A percentile compares a stretch with the other conserved stretches of the same genome.
Evolutionary conservation across 2,329 filamentous ascomycete species (phyloP).

Genomic region (Neopestalotiopsis sp.): DNA sequence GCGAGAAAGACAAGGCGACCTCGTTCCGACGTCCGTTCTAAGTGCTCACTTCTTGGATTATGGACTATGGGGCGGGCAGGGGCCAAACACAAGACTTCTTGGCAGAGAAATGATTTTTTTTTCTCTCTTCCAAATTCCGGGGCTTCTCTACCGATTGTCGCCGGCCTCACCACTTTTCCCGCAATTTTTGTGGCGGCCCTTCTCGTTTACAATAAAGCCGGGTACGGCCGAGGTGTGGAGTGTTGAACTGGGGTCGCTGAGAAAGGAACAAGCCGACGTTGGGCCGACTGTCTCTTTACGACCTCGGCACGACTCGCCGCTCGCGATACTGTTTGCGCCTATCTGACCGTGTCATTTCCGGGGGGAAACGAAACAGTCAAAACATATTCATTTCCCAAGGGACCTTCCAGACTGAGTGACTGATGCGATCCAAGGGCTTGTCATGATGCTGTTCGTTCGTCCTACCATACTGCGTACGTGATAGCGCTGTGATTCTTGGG

Average conservation of each 20-base stretch:
- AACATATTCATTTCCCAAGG: neutral
- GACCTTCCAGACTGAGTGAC: conserved; percentile 2
- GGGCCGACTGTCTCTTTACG: conserved; percentile 27
- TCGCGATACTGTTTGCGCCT: neutral
- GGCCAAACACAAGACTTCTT: neutral
- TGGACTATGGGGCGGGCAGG: neutral
- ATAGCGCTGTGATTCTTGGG: neutral
- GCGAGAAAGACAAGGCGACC: neutral
- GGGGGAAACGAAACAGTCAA: neutral
- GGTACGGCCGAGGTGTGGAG: conserved; percentile 33
- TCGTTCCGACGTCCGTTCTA: neutral
- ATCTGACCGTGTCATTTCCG: neutral
- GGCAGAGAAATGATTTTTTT: neutral
- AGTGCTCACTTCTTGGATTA: neutral
- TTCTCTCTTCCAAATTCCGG: neutral
- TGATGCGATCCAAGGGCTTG: neutral
- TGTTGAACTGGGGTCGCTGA: conserved; percentile 25
- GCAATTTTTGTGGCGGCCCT: neutral
- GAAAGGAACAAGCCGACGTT: conserved; percentile 29
- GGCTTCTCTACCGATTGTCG: neutral
- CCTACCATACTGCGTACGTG: neutral
- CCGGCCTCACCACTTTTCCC: conserved; percentile 8
- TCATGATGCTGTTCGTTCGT: neutral
- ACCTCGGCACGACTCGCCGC: neutral
- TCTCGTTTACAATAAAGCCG: conserved; percentile 35